These are phyloP conservation scores for Leptographium radiaticola DNA, from an alignment of 2,329 filamentous ascomycete species.

Conservation along the genomic window DNA sequence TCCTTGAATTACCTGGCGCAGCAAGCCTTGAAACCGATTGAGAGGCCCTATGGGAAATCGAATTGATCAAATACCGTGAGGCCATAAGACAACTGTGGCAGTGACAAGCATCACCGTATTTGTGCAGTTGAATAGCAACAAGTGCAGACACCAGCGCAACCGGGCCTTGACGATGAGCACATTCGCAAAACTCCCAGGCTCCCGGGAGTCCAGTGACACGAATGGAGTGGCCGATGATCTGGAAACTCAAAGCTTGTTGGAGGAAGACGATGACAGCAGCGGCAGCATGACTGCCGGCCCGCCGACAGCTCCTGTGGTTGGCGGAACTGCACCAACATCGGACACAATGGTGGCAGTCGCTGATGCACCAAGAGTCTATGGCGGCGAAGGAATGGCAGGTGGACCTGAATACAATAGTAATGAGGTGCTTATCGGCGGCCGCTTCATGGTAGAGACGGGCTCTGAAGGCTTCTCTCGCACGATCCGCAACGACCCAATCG, in stretches of 20 bases:
- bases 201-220: not conserved
- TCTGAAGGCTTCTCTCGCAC: not conserved
- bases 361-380: not conserved
- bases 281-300: no score
- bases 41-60: not conserved
- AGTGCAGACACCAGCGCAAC: not conserved
- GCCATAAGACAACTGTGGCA: not conserved
- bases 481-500: not conserved
- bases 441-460: not conserved
- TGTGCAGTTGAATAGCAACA: no score
- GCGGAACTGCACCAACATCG: no score
- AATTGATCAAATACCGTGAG: not conserved
- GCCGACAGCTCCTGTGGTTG: no score
- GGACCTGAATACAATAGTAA: no score
- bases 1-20: not conserved
- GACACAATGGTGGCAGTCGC: no score
- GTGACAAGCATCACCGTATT: not conserved
- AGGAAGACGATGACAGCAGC: no score
- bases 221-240: not conserved
- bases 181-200: not conserved
- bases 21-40: not conserved
- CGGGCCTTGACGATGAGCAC: not conserved
- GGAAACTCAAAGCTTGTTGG: no score
- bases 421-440: slow-evolving; percentile 7
- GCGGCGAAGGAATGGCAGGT: no score